These are phyloP conservation scores for Vicia villosa DNA, from an alignment of 306 rosid species.

Conservation along the genomic window DNA sequence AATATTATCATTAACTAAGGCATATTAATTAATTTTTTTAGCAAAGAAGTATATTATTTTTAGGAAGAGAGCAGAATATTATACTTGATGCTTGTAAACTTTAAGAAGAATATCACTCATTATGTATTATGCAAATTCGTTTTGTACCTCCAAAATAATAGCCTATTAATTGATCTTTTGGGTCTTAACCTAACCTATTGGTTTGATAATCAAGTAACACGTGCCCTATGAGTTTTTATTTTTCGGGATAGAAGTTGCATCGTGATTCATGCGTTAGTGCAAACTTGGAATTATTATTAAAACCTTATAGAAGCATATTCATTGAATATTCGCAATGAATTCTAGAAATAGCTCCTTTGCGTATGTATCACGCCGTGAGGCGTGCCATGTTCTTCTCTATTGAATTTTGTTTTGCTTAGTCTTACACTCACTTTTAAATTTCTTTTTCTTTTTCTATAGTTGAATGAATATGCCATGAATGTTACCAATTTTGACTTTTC, in stretches of 20 bases:
- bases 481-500: conserved; percentile 32
- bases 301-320: conserved; percentile 24
- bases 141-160: not conserved
- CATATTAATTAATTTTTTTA: not conserved
- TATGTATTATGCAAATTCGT: conserved; percentile 11
- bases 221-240: conserved; percentile 18
- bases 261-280: not conserved
- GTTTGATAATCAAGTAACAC: conserved; percentile 13
- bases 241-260: no score
- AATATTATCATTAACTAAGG: no score
- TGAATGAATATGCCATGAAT: not conserved
- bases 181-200: no score
- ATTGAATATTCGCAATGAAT: conserved; percentile 11
- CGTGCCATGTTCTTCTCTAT: conserved; percentile 11
- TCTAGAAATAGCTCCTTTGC: conserved; percentile 6
- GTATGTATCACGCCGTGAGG: conserved; percentile 28
- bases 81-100: conserved; percentile 6
- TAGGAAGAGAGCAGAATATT: not conserved
- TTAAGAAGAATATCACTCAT: conserved; percentile 10
- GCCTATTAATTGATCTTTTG: no score
- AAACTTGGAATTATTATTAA: not conserved
- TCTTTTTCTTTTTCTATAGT: not conserved
- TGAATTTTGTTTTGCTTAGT: not conserved
- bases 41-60: conserved; percentile 16
- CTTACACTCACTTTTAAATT: not conserved